Evolutionary conservation across 148 eudicot genomes (phyloP), one percentile per base, ranked within the genome.

Genomic region (Salicornia ramosissima): DNA sequence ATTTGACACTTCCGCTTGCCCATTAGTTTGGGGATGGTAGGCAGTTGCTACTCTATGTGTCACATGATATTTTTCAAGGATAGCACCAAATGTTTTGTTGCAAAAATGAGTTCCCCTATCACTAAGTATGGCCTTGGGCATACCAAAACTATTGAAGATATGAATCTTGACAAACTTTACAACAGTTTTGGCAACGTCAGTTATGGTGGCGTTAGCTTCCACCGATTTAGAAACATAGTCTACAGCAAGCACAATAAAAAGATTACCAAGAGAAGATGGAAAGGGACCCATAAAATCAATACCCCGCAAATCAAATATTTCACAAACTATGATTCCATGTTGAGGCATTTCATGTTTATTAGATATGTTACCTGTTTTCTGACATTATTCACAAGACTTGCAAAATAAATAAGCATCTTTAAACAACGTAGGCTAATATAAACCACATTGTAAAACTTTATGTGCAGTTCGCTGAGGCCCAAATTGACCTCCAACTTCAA

Each of bases 281-380:
- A 65, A 73, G 12, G 56, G 65, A 15, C 71, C 71, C 65, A 65
- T 66, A n/a, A 65, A 74, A 43, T 74, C 65, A 25, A 56, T 56
- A 18, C 67, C 77, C 67, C 66, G 67, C 15, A 67, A 36, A 60
- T 74, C 34, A 74, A 67, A 74, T 18, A 74, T 39, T 31, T 74
- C 77, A 67, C 72, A 74, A 10, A 46, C 42, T 15, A 57, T 3
- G 1, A 67, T 57, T 8, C 30, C 18, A 19, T 22, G 6, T 58
- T 39, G 40, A 14, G 72, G 67, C 66, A 74, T 74, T 26, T 74
- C 19, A 8, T 45, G 31, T 25, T 39, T 58, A 9, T 30, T 31
- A 47, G 72, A 42, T 4, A 68, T 22, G 18, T 62, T 69, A 18
- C 74, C 69, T n/a, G 33, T 36, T 24, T 33, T 75, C 42, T 75